Evolutionary conservation across 2,329 filamentous ascomycete species (phyloP).

Genomic region (Xylaria sp.): DNA sequence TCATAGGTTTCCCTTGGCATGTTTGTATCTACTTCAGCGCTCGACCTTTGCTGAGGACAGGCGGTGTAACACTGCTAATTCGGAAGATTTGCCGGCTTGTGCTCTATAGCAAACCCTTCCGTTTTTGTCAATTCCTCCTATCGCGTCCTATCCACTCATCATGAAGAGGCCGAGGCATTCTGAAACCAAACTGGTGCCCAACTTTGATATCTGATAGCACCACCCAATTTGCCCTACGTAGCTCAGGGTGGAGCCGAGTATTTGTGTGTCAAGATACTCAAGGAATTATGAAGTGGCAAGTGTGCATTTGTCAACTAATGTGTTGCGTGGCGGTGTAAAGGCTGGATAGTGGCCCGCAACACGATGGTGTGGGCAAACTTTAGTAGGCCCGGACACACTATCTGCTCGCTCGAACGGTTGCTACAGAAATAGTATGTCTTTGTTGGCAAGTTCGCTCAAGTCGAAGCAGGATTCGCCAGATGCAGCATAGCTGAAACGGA

Average conservation of each 20-base stretch:
- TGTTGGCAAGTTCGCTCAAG: conserved; percentile 25
- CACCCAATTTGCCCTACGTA: conserved; percentile 45
- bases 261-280: conserved; percentile 40
- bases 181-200: conserved; percentile 46
- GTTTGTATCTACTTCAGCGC: conserved; percentile 31
- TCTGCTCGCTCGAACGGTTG: conserved; percentile 13
- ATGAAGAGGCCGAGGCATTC: conserved; percentile 36
- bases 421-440: conserved; percentile 31
- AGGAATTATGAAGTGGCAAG: conserved; percentile 39
- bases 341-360: conserved; percentile 27
- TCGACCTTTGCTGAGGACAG: conserved; percentile 40
- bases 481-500: conserved; percentile 17
- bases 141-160: conserved; percentile 41
- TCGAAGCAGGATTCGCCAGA: conserved; percentile 11
- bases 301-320: conserved; percentile 40
- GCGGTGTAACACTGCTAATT: conserved; percentile 43
- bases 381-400: conserved; percentile 19
- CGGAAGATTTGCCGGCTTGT: conserved; percentile 38
- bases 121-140: conserved; percentile 41
- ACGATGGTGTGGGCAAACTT: conserved; percentile 11
- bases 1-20: conserved; percentile 21
- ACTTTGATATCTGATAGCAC: conserved; percentile 39
- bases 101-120: conserved; percentile 36
- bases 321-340: conserved; percentile 41
- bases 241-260: conserved; percentile 40